Base-by-base conservation (phyloP, 371 early-diverging fungal species). In the Rhizopus sp. region DNA sequence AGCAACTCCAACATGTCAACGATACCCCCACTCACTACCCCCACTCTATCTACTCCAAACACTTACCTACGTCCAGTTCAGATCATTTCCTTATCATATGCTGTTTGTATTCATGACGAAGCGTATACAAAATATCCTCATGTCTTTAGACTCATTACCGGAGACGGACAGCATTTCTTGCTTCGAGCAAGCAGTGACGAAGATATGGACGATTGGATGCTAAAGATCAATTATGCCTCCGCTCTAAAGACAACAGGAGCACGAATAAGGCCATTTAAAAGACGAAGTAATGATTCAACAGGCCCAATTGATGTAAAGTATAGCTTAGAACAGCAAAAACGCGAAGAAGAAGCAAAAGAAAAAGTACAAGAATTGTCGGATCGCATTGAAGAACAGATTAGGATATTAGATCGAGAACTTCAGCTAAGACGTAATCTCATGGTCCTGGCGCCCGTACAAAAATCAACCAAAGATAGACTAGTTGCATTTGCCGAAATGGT, bases 121-220 rank as follows among this genome's bases (percentile, higher is more conserved):
- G 70, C 72, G 7, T 90, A 90, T 64, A 83, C 70, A 53, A 90
- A 88, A 73, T 88, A 89, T 63, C 84, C 84, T 4, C 79, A 91
- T 53, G 88, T 87, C n/a, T 90, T 91, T 69, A 81, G 92, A 15
- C 65, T 92, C 13, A 81, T 85, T 10, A 81, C 86, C 6, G 82
- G 81, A 2, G 87, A 87, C 45, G 89, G 87, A 17, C 83, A 87
- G 59, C 86, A 90, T 55, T 88, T 87, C 53, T 64, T 92, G 40
- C 73, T 92, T 51, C 77, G 87, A 55, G 85, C 88, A 3, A 72
- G 83, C 9, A 69, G 69, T 48, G 84, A 88, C 64, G 76, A 73
- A 34, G 88, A 88, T 7, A 84, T 91, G 77, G 85, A 87, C 30
- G 89, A 91, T 55, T 92, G 93, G 93, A 89, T 92, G 82, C 66